Conservation (phyloP, 148 eudicot genomes). For the Agrostemma githago region DNA sequence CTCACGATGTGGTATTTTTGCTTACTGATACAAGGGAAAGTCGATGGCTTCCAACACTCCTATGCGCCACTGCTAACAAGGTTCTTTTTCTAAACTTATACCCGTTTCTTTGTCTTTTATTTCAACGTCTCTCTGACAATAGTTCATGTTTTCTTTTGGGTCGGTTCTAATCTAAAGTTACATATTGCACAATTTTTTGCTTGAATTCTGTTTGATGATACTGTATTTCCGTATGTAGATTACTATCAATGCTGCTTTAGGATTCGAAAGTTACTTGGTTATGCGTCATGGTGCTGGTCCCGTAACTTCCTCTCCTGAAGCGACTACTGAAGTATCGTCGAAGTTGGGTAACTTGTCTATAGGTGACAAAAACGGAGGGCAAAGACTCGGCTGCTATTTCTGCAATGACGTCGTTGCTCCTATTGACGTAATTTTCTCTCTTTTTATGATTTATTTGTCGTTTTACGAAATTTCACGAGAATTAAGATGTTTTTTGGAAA, state of each 20-base stretch:
- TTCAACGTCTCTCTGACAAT: not conserved
- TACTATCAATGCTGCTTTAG: conserved; percentile 78
- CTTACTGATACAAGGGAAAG: conserved; percentile 97
- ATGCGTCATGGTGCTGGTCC: conserved; percentile 98
- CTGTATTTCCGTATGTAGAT: conserved; percentile 36
- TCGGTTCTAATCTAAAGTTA: not conserved
- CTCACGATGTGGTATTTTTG: conserved; percentile 80
- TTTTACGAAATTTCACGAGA: too few species aligned
- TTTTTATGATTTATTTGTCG: not conserved
- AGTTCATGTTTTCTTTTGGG: not conserved
- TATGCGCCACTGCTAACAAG: conserved; percentile 72
- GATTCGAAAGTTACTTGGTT: conserved; percentile 92
- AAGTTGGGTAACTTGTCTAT: conserved; percentile 43
- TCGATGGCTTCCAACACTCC: conserved; percentile 92
- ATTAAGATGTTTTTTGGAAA: too few species aligned
- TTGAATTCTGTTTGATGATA: not conserved
- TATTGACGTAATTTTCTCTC: conserved; percentile 51
- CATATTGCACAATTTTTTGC: not conserved
- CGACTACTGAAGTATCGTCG: conserved; percentile 31
- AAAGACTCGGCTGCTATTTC: conserved; percentile 88
- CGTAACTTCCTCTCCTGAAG: conserved; percentile 25
- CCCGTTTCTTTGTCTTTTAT: not conserved
- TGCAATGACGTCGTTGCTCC: conserved; percentile 99
- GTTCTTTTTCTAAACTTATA: conserved; percentile 27
- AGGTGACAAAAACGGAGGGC: conserved; percentile 28